Conservation (phyloP, 495 filamentous ascomycete species). For the Venustampulla echinocandica region DNA sequence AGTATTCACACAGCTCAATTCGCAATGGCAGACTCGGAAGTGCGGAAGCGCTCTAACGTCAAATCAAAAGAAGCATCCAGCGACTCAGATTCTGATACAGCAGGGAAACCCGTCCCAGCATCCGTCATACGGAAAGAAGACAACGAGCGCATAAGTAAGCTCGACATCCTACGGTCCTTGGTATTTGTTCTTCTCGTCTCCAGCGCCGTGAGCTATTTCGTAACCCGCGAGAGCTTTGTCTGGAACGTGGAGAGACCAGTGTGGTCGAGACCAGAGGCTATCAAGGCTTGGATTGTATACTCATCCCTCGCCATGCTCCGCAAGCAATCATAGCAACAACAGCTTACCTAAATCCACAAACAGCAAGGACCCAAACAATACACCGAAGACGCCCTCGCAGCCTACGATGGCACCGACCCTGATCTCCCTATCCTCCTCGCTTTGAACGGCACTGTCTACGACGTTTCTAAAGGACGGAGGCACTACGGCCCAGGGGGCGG, state of each 20-base stretch:
- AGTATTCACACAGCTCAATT: background rate
- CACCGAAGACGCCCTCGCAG: slow-evolving; percentile 61
- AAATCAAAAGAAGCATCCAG: background rate
- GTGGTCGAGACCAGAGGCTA: slow-evolving; percentile 51
- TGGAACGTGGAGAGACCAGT: slow-evolving; percentile 63
- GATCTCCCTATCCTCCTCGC: slow-evolving; percentile 78
- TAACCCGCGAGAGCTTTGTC: slow-evolving; percentile 26
- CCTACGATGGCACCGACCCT: slow-evolving; percentile 71
- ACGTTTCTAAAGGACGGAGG: slow-evolving; percentile 65
- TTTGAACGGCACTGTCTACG: slow-evolving; percentile 90
- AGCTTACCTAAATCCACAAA: background rate
- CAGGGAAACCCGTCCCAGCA: slow-evolving; percentile 19
- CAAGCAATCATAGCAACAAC: background rate
- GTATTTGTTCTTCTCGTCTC: slow-evolving; percentile 51
- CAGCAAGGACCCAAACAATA: slow-evolving; percentile 50
- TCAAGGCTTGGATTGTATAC: slow-evolving; percentile 47
- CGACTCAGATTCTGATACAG: too few relatives aligned
- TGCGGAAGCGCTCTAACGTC: background rate
- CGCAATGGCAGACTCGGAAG: background rate
- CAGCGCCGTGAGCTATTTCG: slow-evolving; percentile 50
- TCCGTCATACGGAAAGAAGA: slow-evolving; percentile 34
- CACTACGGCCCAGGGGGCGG: slow-evolving; percentile 86
- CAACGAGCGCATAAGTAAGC: slow-evolving; percentile 32
- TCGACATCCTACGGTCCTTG: slow-evolving; percentile 72
- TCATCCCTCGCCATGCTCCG: slow-evolving; percentile 4